Evolutionary conservation across 768 basidiomycete species (phyloP), one percentile per base, ranked within the genome.

Genomic region (Termitomyces sp.): DNA sequence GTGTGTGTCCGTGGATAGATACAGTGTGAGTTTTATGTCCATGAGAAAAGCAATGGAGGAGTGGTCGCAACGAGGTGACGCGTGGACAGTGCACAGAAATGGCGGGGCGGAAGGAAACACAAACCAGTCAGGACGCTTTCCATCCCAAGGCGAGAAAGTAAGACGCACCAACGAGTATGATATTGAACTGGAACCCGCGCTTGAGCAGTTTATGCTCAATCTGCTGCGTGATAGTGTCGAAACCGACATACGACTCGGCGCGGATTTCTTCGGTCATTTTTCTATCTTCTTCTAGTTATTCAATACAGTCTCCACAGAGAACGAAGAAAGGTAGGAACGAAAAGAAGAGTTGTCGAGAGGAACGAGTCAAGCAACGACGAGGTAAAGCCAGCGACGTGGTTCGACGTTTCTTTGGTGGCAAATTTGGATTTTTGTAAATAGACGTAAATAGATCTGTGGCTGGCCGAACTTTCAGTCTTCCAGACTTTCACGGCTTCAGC

Each of bases 191-290:
- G 82, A 98, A 98, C 61, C 96, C 96, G 63, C 96, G 87, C 79
- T 98, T 98, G 78, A 98, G 84, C 64, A 98, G 89, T 84, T 98
- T 98, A 83, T 95, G 91, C 82, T 99, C 96, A 67, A 98, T 98
- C 77, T 98, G 96, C 69, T 87, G 85, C 60, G 95, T 96, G 74
- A 98, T 97, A 64, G 90, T 87, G 82, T 98, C 95, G 79, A 98
- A 98, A 70, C 95, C 95, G 74, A 98, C 95, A 72, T 98, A 96
- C 50, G 91, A 87, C 63, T 90, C 82, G 35, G 95, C 94, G 67
- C 89, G 87, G 67, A 97, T 95, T 78, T 96, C 95, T 70, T 82
- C 78, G 50, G 73, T 63, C 67, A 73, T 73, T 66, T 63, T 69
- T 61, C 18, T 50, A 26, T 26, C 23, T 35, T 35, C 32, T 50